A percentile compares a stretch with the other conserved stretches of the same genome.
These are phyloP conservation scores for Silybum marianum DNA, from an alignment of 129 eudicot genomes.

Conservation along the genomic window DNA sequence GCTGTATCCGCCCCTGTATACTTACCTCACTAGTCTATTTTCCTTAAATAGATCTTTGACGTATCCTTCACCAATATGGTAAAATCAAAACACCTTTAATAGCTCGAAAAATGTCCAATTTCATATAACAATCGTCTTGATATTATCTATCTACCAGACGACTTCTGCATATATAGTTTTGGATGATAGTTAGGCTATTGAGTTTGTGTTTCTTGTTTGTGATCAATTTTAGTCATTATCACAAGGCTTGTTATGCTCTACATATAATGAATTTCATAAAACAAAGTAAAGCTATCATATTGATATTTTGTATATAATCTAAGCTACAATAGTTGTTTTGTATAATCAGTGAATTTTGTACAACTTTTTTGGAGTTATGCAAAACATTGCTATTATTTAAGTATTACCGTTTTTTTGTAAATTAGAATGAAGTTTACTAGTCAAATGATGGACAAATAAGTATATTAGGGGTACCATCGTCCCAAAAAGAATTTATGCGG, in stretches of 20 bases:
- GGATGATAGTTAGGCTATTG: background rate
- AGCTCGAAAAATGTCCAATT: background rate
- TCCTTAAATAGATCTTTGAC: background rate
- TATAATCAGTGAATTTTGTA: too few relatives aligned
- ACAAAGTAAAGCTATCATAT: background rate
- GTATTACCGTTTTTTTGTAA: background rate
- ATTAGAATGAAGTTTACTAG: too few relatives aligned
- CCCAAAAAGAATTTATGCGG: background rate
- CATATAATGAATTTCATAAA: background rate
- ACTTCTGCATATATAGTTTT: background rate
- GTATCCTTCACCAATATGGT: background rate
- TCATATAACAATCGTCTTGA: background rate
- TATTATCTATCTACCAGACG: background rate
- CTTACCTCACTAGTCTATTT: too few relatives aligned
- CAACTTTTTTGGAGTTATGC: background rate
- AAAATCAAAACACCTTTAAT: background rate
- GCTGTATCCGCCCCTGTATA: too few relatives aligned
- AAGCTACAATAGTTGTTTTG: background rate
- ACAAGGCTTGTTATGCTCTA: background rate
- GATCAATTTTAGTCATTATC: background rate
- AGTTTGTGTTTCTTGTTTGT: background rate
- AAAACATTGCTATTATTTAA: background rate
- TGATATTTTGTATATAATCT: too few relatives aligned
- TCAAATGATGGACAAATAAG: background rate
- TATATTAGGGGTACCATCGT: background rate